Conservation (phyloP, 129 eudicot genomes). For the Centella asiatica region DNA sequence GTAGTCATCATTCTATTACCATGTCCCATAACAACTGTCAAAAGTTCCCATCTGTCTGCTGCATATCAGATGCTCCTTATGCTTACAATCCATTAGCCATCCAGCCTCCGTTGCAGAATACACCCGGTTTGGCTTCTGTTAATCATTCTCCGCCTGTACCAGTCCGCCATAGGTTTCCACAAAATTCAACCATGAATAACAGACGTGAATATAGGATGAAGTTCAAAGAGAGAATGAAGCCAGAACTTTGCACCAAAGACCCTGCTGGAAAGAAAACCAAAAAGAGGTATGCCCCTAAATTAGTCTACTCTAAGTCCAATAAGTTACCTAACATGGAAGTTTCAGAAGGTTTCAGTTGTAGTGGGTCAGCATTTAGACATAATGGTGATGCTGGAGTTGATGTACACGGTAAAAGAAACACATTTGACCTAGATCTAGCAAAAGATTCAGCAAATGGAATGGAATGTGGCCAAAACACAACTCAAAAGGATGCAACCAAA, state of each 20-base stretch:
- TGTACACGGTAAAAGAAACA: background rate
- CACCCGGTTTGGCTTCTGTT: slow-evolving; percentile 12
- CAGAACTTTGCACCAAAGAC: background rate
- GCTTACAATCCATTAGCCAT: background rate
- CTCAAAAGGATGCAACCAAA: background rate
- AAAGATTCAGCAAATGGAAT: background rate
- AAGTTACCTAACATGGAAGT: too few species aligned
- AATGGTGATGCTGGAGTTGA: background rate
- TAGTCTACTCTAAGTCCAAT: background rate
- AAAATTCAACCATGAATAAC: slow-evolving; percentile 4
- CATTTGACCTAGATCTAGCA: background rate
- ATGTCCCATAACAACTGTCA: background rate
- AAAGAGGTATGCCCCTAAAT: slow-evolving; percentile 14
- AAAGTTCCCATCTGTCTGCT: background rate
- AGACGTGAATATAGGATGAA: slow-evolving; percentile 5
- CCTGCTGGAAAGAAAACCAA: slow-evolving; percentile 8
- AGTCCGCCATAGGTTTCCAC: background rate
- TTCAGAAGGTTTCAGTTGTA: background rate
- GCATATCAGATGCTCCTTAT: slow-evolving; percentile 5
- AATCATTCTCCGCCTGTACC: slow-evolving; percentile 4
- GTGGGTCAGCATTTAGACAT: background rate
- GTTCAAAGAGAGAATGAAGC: slow-evolving; percentile 12
- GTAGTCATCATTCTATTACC: background rate
- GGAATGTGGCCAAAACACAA: background rate
- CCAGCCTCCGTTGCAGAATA: slow-evolving; percentile 9